Evolutionary conservation across 2,329 filamentous ascomycete species (phyloP), one percentile per base, ranked within the genome.

Genomic region (Bipolaris oryzae): DNA sequence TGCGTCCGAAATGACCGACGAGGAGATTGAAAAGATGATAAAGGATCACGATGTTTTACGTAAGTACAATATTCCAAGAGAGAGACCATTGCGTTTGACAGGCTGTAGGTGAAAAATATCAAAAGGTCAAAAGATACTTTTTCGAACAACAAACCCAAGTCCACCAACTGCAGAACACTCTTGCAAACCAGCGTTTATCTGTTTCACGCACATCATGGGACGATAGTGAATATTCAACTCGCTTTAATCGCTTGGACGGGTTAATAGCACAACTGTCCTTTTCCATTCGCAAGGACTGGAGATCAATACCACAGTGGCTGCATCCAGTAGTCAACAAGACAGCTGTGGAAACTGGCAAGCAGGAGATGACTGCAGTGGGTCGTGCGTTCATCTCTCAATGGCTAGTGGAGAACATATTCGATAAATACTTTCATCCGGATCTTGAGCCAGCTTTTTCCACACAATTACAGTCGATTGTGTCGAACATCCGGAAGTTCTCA

Each of bases 281-380:
- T 80, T 94, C 95, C 66, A 96, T 98, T 62, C 89, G 95, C 61
- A 98, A 98, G 77, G 90, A 96, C 72, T 99, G 95, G 95, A 87
- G 86, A 60, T 81, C 82, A 33, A 83, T 98, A 52, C 95, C 95
- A 0, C 74, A 82, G 5, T 98, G 92, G 92, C 81, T 99, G 42
- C 84, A 87, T 52, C 84, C 83, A 21, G 91, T 87, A 52, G 90
- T 96, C 63, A 97, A 94, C 74, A 83, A 89, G 50, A 93, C 96
- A 68, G 94, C 92, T 0, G 83, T 96, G 51, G 86, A 88, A 68
- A 92, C 89, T 9, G 95, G 93, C 59, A 96, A 93, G 72, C 93
- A 97, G 75, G 95, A 99, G 77, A 99, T 99, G 95, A 98, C 92
- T 6, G 93, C 93, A 5, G 89, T 96, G 21, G 95, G 95, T 15